Percentiles rank a stretch among this genome's conserved stretches.
phyloP scores from a whole-genome alignment of 108 stramenopile genomes.

The Pseudonitzschia multiseries region DNA sequence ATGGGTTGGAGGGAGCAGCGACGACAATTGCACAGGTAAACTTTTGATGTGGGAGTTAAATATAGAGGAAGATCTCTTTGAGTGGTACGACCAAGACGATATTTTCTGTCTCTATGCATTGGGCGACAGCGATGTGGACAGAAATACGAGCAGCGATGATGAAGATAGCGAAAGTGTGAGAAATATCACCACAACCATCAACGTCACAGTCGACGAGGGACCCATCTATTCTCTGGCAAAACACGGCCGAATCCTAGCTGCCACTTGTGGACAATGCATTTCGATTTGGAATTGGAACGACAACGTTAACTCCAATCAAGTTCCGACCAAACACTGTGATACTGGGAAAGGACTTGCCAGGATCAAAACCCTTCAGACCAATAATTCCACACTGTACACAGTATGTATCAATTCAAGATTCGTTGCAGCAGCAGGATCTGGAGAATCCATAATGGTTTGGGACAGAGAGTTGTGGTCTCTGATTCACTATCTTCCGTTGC shows the following conservation, averaged over 20 bases:
- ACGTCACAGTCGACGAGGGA: neutral
- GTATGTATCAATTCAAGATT: constrained; percentile 1
- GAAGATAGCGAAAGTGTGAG: neutral
- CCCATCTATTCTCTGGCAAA: neutral
- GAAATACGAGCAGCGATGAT: neutral
- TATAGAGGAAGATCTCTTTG: neutral
- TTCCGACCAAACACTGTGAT: no score
- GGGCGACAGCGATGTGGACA: neutral
- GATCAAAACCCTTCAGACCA: neutral
- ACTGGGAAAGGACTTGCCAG: no score
- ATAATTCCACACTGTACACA: neutral
- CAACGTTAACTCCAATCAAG: neutral
- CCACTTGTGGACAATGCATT: neutral
- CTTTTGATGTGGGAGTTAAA: constrained; percentile 2
- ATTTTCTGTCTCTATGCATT: neutral
- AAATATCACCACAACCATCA: neutral
- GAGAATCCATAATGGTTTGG: constrained; percentile 7
- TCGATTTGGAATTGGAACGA: neutral
- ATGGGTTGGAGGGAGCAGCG: neutral
- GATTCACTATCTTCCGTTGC: constrained; percentile 7
- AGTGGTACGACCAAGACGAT: neutral
- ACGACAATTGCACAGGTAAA: neutral
- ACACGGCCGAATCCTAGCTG: neutral
- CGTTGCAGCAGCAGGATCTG: constrained; percentile 1
- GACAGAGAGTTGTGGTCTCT: neutral